Evolutionary conservation across 768 basidiomycete species (phyloP), one percentile per base, ranked within the genome.

Genomic region (Nidularia pulvinata): DNA sequence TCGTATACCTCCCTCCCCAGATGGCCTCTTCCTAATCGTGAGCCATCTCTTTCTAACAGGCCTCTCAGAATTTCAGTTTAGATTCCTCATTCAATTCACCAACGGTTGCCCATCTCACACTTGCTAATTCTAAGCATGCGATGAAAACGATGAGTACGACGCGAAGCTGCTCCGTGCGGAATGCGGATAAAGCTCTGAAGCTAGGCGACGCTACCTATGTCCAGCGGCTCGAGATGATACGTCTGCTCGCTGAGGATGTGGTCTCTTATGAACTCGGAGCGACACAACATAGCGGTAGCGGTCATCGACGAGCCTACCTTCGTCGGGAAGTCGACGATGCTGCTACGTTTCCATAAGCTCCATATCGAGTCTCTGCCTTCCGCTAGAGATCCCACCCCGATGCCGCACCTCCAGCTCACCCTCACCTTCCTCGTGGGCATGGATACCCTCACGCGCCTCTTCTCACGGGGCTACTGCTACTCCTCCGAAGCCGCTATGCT

Each of bases 71-170:
- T 95, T 79, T 88, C 3, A 74, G 95, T n/a, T 78, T 97, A 37
- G 95, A 97, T 61, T 88, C 93, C 1, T 95, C 93, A 1, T 98
- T 92, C 73, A 96, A 98, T 62, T 95, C 95, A 3, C 95, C 95
- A 1, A 94, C 92, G 2, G 66, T 80, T 22, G 92, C 95, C 0
- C 95, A 98, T 67, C 77, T 88, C 50, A 87, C 89, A 2, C 83
- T 98, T 46, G 85, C 84, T 30, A 82, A 80, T 54, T 70, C 79
- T 51, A 11, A 51, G 45, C 39, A 25, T 37, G 55, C 1, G 52
- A 56, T 14, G 34, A 54, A 14, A 19, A 49, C 35, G 14, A 53
- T 25, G 74, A 78, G 44, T 93, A 88, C 61, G 87, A 92, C 53
- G 88, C 91, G 1, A 84, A 78, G 49, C 73, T 97, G 1, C 78